Evolutionary conservation across 345 rosid genomes (phyloP), one percentile per base, ranked within the genome.

Genomic region (Hibiscus trionum): DNA sequence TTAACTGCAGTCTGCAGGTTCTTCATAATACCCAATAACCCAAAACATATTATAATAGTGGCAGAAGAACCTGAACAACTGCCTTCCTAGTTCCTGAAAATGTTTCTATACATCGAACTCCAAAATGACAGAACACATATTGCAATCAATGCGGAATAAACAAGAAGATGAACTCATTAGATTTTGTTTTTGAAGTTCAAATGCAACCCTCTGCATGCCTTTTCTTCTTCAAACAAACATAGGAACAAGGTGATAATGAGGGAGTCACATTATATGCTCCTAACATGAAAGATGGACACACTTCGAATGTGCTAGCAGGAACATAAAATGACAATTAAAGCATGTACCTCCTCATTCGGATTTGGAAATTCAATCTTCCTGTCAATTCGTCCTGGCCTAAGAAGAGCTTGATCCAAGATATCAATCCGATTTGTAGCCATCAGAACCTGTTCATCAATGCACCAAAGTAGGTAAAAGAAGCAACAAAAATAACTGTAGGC

Each of bases 341-440:
- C 5, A 33, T 39, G 44, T 39, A 39, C 44, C 37, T 33, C 99
- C 84, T 77, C 98, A 59, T 95, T 95, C 39, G 99, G 99, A 83
- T 95, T 93, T 50, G 99, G 99, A 77, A 95, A 95, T 78, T 95
- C 97, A 63, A 95, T 95, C 78, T 94, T 94, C 86, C 98, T 83
- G 82, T 94, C 97, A 80, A 94, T 94, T 73, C 99, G 80, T 76
- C 97, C 99, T 12, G 97, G 99, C 85, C 97, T 86, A 10, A 90
- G 96, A 66, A 92, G 95, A 67, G 96, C 99, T 89, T 95, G 99
- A 80, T 95, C 97, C 67, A 95, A 82, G 73, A 95, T 95, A 84
- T 90, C 99, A 72, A 95, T 95, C 61, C 99, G 89, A 78, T 95
- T 95, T 56, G 99, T 95, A 1, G 99, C 99, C 99, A 95, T 95